Percentiles rank a stretch among this genome's conserved stretches.
Evolutionary conservation across 192 early-diverging fungal species (phyloP).

Genomic region (Coemansia sp.): DNA sequence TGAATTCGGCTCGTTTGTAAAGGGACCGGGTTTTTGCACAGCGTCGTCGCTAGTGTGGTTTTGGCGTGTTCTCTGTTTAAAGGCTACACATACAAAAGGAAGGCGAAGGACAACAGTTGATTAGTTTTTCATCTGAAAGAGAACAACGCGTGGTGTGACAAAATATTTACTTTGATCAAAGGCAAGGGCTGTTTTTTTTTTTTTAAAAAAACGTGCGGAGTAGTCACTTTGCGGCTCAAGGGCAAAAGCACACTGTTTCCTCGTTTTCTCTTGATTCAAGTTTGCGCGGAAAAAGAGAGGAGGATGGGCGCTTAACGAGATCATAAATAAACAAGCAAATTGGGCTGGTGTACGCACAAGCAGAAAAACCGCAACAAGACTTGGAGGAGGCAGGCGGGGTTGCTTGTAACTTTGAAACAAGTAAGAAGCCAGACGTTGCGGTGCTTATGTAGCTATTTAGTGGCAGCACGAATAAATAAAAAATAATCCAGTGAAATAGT

Average conservation of each 20-base stretch:
- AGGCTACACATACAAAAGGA: not conserved
- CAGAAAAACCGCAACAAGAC: not conserved
- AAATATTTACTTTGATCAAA: constrained; percentile 4
- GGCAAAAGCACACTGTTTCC: not conserved
- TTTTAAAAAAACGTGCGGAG: not conserved
- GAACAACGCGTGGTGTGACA: not conserved
- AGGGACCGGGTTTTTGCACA: not conserved
- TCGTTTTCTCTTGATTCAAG: not conserved
- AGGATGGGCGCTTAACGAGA: not conserved
- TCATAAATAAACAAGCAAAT: not conserved
- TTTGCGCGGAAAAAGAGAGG: not conserved
- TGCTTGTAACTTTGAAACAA: not conserved
- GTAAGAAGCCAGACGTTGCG: not conserved
- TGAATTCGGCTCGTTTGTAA: not conserved
- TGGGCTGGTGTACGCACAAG: not conserved
- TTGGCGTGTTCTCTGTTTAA: not conserved
- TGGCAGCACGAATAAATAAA: not conserved
- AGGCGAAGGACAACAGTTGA: not conserved
- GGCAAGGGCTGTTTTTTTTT: not conserved
- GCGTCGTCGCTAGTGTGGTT: not conserved
- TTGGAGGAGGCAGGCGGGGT: not conserved
- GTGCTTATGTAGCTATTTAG: not conserved
- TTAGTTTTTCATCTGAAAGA: not conserved
- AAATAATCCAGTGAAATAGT: not conserved
- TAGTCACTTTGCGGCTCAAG: not conserved